Base-by-base conservation (phyloP, 2,329 filamentous ascomycete species). In the Taxawa tesnikishii region DNA sequence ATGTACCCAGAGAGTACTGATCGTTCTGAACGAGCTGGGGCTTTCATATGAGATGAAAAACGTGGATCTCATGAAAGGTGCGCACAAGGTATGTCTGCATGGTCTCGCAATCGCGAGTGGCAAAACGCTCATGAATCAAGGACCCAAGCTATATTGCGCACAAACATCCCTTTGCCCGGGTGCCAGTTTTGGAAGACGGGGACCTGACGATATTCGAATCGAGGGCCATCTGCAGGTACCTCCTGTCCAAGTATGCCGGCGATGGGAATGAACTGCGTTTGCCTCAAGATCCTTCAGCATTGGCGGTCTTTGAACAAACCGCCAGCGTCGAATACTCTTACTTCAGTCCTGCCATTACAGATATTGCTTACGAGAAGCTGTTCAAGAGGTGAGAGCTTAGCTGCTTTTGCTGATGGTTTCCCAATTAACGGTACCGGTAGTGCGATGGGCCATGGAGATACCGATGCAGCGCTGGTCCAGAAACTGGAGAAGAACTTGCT, bases 151-250 rank as follows among this genome's bases (percentile, higher is more conserved):
- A n/a, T n/a, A n/a, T n/a, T n/a, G n/a, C n/a, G n/a, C n/a, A n/a
- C n/a, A n/a, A n/a, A n/a, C n/a, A n/a, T n/a, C n/a, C n/a, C n/a
- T n/a, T n/a, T n/a, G n/a, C n/a, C n/a, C n/a, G n/a, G 16, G 47
- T 57, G 6, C 47, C 56, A 3, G 41, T 54, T 21, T 44, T 55
- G 13, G 38, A 45, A 26, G 42, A 49, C 37, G 43, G 36, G 16
- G 43, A 44, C 6, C 43, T 50, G 36, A 42, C 41, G 15, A 40
- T 55, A 31, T 55, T 52, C 38, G 51, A 54, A 29, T 51, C 48
- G 15, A 45, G 42, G 5, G 44, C 46, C 24, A 55, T 55, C 25
- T 40, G 49, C 15, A 45, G 44, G 34, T 53, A 50, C 28, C 41
- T 54, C 15, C 45, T 52, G 36, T 42, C 48, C 14, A 43, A 43